Base-by-base conservation (phyloP, 345 rosid genomes). In the Laguncularia racemosa region DNA sequence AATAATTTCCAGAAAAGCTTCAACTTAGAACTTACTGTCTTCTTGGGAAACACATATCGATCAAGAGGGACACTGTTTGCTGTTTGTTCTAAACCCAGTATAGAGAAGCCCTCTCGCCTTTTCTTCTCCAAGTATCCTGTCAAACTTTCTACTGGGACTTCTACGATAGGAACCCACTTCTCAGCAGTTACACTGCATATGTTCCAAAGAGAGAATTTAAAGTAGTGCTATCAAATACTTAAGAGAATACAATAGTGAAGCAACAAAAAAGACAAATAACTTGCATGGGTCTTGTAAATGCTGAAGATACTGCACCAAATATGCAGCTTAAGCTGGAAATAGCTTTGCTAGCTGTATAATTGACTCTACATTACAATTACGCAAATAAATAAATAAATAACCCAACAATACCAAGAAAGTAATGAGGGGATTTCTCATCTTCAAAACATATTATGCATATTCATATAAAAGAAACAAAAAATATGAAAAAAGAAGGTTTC, bases 71-170 rank as follows among this genome's bases (percentile, higher is more conserved):
- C 47, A 52, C 98, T 86, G 53, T 89, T 92, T 23, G 97, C 89
- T 33, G 98, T 92, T 78, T 89, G 97, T 73, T 92, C 98, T 73
- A 89, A 72, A 63, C 98, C 97, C 80, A 89, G 64, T 61, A 89
- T 77, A 45, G 97, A 84, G 81, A 72, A 92, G 59, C 97, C 96
- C 80, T 92, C 85, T 52, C 76, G 73, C 72, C 85, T 92, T 81
- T 89, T 89, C 66, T 81, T 80, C 71, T 92, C 91, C 61, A 89
- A 75, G 78, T 81, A 92, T 13, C 72, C 68, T 68, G 78, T 86
- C 72, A 89, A 79, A 61, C 95, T 86, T 50, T 80, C 68, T 46
- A 83, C 84, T 0, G 95, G 98, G 61, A 92, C 93, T 85, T 89
- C 95, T 44, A 84, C 62, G 13, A 83, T 79, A 40, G 95, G 98